Base-by-base conservation (phyloP, 2,329 filamentous ascomycete genomes). In the Ophioceras dolichostomum region DNA sequence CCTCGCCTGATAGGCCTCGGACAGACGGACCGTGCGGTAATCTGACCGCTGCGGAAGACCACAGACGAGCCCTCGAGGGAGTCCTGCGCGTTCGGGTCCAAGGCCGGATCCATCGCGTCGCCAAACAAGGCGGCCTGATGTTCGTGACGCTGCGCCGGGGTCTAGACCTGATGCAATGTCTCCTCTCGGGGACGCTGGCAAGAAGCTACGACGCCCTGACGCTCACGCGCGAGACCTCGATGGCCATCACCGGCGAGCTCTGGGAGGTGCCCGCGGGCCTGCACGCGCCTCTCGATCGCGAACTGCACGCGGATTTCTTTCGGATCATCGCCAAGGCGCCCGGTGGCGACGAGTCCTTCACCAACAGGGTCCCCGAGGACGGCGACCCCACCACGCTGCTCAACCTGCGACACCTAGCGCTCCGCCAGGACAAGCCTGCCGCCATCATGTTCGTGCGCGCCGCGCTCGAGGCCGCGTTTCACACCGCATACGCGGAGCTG, bases 161-260 rank as follows among this genome's bases (percentile, higher is more conserved):
- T 41, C 84, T 88, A 52, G 84, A 83, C 38, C 79, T 79, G 52
- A 68, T 96, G 57, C 87, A 94, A 65, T 88, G 85, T 53, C 72
- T 94, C 43, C 65, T 95, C 47, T 60, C 68, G 3, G 87, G 87
- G 40, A 71, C 86, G 44, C 71, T 98, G 49, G 81, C 85, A 47
- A 87, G 86, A 68, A 89, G 83, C n/a, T 93, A 93, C 65, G 86
- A 94, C 53, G 83, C 85, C 43, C 67, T 94, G 49, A 86, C 81
- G 17, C 73, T 95, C 48, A 84, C 85, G 21, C 78, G 81, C 43
- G 87, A 89, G 62, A 91, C 86, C 14, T 85, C 85, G 36, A 76
- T 95, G 53, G 78, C 79, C 50, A 75, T 95, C 40, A 76, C 76
- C 43, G 88, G 88, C 48, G 83, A 93, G 67, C 77, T 95, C 70